Evolutionary conservation across 73 alveolate species (phyloP), one percentile per base, ranked within the genome.

Genomic region (Symbiodinium natans): DNA sequence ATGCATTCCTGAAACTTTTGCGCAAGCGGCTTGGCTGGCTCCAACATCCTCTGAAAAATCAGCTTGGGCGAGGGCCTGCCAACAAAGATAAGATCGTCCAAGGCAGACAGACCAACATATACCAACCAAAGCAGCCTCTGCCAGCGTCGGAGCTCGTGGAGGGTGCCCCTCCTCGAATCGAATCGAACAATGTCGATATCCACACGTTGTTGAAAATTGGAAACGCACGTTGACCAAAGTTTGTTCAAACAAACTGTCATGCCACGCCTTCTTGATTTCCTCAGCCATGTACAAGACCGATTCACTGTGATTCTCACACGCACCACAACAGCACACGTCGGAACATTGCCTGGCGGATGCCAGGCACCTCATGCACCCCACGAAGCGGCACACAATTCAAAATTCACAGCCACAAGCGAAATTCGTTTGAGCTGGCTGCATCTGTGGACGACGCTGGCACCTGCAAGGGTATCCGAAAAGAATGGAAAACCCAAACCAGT

Each of bases 1-100:
- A 25, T 6, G 31, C 27, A 56, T 21, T 15, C 19, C 31, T 9
- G 10, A 56, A 15, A 9, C 6, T 25, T 15, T 25, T 25, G 10
- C 34, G 0, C 6, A 8, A 2, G 74, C 6, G 75, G 36, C 10
- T 6, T 56, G 75, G n/a, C n/a, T n/a, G n/a, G n/a, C n/a, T n/a
- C n/a, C 27, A 56, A 25, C 33, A 27, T 21, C 75, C 75, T 56
- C 75, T 15, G 80, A 63, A 36, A 63, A 63, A 36, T 63, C 80
- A 63, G 80, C 80, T n/a, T 63, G 80, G 36, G 80, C 80, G 13
- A 63, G 80, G 31, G 80, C 80, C 75, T 56, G 75, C 31, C 29
- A 56, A 25, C 31, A 56, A 25, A 10, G 8, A 0, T 6, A 15
- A 17, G 33, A 25, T 25, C 33, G 34, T 25, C 33, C 75, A 15